phyloP scores from a whole-genome alignment of 2,329 filamentous ascomycete species.

The Penicillium expansum region DNA sequence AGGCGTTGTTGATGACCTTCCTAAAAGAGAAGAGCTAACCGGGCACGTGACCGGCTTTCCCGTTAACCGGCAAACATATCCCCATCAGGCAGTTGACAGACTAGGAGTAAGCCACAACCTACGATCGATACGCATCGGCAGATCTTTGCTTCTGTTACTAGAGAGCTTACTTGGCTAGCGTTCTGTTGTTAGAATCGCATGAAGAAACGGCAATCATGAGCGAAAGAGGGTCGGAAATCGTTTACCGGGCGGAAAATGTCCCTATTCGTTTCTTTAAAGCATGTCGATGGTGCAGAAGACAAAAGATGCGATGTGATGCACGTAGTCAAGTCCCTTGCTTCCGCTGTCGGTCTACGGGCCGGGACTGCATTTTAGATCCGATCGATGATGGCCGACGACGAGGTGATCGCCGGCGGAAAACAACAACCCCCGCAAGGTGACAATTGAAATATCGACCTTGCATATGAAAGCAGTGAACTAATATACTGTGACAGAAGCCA shows the following conservation, averaged over 20 bases:
- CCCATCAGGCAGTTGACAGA: not conserved
- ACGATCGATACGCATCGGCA: not conserved
- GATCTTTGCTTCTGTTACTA: not conserved
- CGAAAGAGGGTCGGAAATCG: conserved; percentile 28
- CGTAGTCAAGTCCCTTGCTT: conserved; percentile 36
- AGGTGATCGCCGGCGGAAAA: conserved; percentile 24
- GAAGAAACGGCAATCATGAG: conserved; percentile 20
- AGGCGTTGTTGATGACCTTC: not conserved
- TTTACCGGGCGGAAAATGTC: conserved; percentile 30
- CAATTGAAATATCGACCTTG: not conserved
- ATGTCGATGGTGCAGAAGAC: conserved; percentile 37
- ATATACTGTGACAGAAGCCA: conserved; percentile 14
- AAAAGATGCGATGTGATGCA: conserved; percentile 39
- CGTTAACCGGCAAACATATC: not conserved
- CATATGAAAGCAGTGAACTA: not conserved
- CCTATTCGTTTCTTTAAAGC: conserved; percentile 36
- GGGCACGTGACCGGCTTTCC: conserved; percentile 16
- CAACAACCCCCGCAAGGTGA: conserved; percentile 26
- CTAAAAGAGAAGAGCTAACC: not conserved
- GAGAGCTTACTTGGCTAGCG: too few relatives aligned
- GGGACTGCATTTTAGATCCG: conserved; percentile 36
- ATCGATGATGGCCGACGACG: conserved; percentile 29
- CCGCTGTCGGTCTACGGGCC: conserved; percentile 33
- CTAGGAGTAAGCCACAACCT: not conserved
- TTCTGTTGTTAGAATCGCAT: not conserved